phyloP scores from a whole-genome alignment of 2,329 filamentous ascomycete species.

The Chaetomiaceae sp. region DNA sequence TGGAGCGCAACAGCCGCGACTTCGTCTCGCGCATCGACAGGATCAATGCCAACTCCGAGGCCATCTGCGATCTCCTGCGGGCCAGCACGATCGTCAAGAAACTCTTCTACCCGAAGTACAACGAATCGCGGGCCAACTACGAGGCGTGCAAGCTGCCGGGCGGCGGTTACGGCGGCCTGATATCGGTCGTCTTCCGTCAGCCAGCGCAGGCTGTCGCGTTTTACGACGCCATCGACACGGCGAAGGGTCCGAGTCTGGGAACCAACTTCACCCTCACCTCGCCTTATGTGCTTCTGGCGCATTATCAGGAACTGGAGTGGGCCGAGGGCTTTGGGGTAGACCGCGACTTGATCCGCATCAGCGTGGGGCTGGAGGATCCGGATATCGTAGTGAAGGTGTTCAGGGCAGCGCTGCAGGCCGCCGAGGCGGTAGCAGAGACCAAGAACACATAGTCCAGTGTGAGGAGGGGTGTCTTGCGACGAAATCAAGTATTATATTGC shows the following conservation, averaged over 20 bases:
- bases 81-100: conserved; percentile 60
- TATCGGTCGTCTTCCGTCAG: conserved; percentile 74
- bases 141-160: conserved; percentile 67
- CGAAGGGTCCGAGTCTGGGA: conserved; percentile 89
- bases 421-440: conserved; percentile 27
- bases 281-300: conserved; percentile 85
- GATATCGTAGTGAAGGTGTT: conserved; percentile 59
- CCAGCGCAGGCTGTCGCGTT: conserved; percentile 69
- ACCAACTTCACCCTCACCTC: conserved; percentile 94
- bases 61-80: conserved; percentile 66
- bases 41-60: conserved; percentile 80
- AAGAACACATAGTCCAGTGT: neutral
- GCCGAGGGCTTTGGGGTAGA: conserved; percentile 75
- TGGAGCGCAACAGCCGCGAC: conserved; percentile 93
- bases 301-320: conserved; percentile 92
- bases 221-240: conserved; percentile 77
- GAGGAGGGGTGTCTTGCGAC: neutral
- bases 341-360: conserved; percentile 73
- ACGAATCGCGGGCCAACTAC: conserved; percentile 63
- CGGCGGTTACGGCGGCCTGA: conserved; percentile 83
- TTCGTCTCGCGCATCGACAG: conserved; percentile 76
- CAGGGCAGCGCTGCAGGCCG: conserved; percentile 60
- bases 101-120: conserved; percentile 82
- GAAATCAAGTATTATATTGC: conserved; percentile 5
- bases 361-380: conserved; percentile 81